Evolutionary conservation across 1,284 basidiomycete species (phyloP).

Genomic region (Sanghuangporus weigelae): DNA sequence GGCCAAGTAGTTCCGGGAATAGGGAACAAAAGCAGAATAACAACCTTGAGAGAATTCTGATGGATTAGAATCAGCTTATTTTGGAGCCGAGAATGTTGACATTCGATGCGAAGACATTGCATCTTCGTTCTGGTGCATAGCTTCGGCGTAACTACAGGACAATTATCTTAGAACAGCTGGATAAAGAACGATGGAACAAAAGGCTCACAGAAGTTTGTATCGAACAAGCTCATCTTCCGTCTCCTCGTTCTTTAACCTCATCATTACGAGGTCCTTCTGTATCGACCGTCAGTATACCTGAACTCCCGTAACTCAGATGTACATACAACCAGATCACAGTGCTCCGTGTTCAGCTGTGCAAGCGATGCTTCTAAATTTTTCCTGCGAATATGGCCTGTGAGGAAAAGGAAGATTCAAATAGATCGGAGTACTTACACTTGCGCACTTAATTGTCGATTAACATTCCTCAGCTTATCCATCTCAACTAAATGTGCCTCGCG

Average conservation of each 20-base stretch:
- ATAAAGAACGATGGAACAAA: background rate
- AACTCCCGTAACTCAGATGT: background rate
- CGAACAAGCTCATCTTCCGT: slow-evolving; percentile 86
- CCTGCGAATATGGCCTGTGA: slow-evolving; percentile 33
- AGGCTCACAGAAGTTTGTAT: slow-evolving; percentile 81
- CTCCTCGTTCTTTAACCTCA: slow-evolving; percentile 83
- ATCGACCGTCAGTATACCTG: slow-evolving; percentile 14
- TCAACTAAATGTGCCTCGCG: slow-evolving; percentile 78
- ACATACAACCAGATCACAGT: slow-evolving; percentile 68
- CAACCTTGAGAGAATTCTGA: background rate
- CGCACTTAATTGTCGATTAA: slow-evolving; percentile 68
- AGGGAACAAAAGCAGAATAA: background rate
- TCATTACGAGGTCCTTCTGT: slow-evolving; percentile 86
- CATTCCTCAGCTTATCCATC: slow-evolving; percentile 73
- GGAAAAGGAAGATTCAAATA: slow-evolving; percentile 8
- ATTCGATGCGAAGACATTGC: slow-evolving; percentile 72
- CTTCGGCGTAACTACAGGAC: slow-evolving; percentile 72
- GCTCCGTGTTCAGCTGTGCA: slow-evolving; percentile 75
- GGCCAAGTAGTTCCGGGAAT: background rate
- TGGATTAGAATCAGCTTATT: background rate
- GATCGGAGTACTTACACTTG: slow-evolving; percentile 62
- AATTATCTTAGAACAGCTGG: background rate
- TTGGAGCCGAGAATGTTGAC: slow-evolving; percentile 8
- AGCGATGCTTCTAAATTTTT: slow-evolving; percentile 75
- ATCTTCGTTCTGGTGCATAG: slow-evolving; percentile 81